Evolutionary conservation across 169 alveolate species (phyloP).

Genomic region (Perkinsus chesapeaki): DNA sequence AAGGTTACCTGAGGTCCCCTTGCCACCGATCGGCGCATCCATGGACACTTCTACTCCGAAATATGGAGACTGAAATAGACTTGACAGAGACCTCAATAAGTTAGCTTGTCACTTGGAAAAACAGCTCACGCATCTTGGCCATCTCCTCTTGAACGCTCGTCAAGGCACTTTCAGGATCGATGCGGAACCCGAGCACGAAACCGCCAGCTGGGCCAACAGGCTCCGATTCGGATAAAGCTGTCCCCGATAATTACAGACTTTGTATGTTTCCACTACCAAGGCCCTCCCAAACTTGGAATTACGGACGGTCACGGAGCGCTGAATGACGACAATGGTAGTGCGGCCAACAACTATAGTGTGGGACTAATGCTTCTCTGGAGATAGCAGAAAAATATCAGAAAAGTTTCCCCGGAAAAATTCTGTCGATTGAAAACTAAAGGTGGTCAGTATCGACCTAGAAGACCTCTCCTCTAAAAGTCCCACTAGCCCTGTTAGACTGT

Average conservation of each 20-base stretch:
- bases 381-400: too few species aligned
- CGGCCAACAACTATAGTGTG: too few species aligned
- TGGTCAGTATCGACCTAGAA: too few species aligned
- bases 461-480: too few species aligned
- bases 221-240: too few species aligned
- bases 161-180: slow-evolving; percentile 20
- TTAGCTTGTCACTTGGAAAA: slow-evolving; percentile 20
- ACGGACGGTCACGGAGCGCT: slow-evolving; percentile 26
- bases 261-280: slow-evolving; percentile 46
- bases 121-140: slow-evolving; percentile 28
- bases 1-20: not conserved
- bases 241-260: slow-evolving; percentile 22
- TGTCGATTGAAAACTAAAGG: too few species aligned
- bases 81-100: not conserved
- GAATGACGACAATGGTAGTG: not conserved
- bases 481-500: too few species aligned
- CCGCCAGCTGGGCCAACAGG: slow-evolving; percentile 32
- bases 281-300: slow-evolving; percentile 54
- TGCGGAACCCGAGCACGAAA: slow-evolving; percentile 48
- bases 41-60: slow-evolving; percentile 44
- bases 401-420: too few species aligned
- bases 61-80: slow-evolving; percentile 35
- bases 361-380: too few species aligned
- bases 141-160: not conserved
- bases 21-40: slow-evolving; percentile 25